Evolutionary conservation across 2,329 filamentous ascomycete species (phyloP).

Genomic region (Ceratocystis destructans): DNA sequence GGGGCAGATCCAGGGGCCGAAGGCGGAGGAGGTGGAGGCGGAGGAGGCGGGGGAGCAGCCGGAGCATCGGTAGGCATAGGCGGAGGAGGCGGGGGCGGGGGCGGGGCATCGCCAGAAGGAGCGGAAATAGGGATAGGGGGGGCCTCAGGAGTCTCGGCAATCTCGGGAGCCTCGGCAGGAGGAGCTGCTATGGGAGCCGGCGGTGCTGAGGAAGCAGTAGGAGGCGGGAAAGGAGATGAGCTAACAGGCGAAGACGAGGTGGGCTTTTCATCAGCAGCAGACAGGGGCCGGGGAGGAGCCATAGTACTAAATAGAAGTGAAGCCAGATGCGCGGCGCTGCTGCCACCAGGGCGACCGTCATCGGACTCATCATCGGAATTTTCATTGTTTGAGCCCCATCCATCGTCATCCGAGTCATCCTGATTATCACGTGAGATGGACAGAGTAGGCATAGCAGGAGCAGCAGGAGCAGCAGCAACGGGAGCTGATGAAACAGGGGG

Average conservation of each 20-base stretch:
- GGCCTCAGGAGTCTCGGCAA: constrained; percentile 25
- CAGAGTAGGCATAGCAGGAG: constrained; percentile 32
- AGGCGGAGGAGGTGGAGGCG: constrained; percentile 28
- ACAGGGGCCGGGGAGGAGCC: constrained; percentile 80
- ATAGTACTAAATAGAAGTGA: constrained; percentile 95
- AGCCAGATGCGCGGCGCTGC: constrained; percentile 79
- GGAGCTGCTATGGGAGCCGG: constrained; percentile 29
- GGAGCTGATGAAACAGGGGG: constrained; percentile 25
- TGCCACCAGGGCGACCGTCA: constrained; percentile 64
- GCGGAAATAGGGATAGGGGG: constrained; percentile 22
- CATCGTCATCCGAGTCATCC: constrained; percentile 56
- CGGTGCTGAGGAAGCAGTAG: constrained; percentile 30
- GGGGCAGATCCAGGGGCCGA: constrained; percentile 25
- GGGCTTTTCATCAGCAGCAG: constrained; percentile 61
- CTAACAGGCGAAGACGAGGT: constrained; percentile 28
- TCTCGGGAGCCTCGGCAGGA: constrained; percentile 25
- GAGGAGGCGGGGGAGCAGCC: constrained; percentile 24
- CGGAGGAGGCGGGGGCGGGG: constrained; percentile 26
- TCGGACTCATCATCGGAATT: constrained; percentile 57
- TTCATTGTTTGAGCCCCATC: constrained; percentile 64
- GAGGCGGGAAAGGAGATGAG: constrained; percentile 27
- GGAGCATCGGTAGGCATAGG: constrained; percentile 28
- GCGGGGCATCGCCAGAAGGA: constrained; percentile 23
- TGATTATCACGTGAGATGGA: constrained; percentile 46
- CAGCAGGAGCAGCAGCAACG: constrained; percentile 28